A percentile compares a stretch with the other conserved stretches of the same genome.
Evolutionary conservation across 208 protist genomes (phyloP).

Genomic region (Acanthamoeba sp.): DNA sequence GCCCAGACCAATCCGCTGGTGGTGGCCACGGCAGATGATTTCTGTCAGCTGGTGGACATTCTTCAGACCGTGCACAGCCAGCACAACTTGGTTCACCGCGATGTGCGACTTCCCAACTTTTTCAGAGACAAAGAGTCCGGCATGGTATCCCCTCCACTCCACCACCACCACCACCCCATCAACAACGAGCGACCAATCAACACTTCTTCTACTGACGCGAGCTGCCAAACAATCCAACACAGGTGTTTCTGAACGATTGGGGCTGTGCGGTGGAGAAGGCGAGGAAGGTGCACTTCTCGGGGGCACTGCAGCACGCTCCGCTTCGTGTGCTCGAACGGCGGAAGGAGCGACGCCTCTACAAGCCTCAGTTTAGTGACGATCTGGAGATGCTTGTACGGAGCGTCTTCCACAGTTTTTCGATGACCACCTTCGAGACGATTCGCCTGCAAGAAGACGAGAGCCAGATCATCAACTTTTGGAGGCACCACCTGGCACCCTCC

Average conservation of each 20-base stretch:
- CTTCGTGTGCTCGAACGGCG: background rate
- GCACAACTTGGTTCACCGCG: background rate
- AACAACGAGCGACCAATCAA: background rate
- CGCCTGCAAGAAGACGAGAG: no score
- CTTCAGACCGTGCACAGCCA: slow-evolving; percentile 1
- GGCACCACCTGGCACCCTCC: no score
- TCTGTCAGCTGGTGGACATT: slow-evolving; percentile 55
- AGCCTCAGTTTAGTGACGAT: background rate
- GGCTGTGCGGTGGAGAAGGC: background rate
- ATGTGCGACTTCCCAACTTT: background rate
- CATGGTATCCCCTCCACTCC: background rate
- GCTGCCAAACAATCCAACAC: background rate
- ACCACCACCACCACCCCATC: background rate
- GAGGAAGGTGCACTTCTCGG: background rate
- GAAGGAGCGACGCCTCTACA: background rate
- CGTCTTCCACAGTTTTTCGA: slow-evolving; percentile 1
- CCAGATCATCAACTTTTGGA: no score
- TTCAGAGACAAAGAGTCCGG: background rate
- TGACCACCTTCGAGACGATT: slow-evolving; percentile 31
- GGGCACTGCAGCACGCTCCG: slow-evolving; percentile 10
- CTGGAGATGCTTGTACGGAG: slow-evolving; percentile 14
- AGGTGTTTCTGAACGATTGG: slow-evolving; percentile 51
- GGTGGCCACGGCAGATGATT: slow-evolving; percentile 33
- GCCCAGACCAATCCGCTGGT: background rate
- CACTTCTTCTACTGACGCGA: background rate